These are phyloP conservation scores for Saccharum officinarum DNA, from an alignment of 176 grass and related monocot species.

Conservation along the genomic window DNA sequence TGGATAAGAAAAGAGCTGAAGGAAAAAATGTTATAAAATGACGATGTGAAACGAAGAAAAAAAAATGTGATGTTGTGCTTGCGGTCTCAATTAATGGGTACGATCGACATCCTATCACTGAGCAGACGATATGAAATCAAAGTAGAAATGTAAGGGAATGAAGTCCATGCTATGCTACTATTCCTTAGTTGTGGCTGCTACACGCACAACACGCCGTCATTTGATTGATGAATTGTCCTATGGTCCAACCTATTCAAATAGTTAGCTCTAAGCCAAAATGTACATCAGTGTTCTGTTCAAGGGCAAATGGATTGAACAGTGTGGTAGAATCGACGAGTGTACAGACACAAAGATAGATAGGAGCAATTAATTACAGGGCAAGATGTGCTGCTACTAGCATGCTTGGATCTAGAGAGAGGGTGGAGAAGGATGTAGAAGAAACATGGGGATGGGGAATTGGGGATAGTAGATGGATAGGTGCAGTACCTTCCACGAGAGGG, in stretches of 20 bases:
- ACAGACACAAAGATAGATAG: neutral
- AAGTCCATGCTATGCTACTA: neutral
- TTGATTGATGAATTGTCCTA: neutral
- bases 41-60: neutral
- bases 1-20: neutral
- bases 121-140: neutral
- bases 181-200: neutral
- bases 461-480: neutral
- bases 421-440: neutral
- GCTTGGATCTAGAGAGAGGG: constrained; percentile 4
- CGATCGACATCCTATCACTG: neutral
- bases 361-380: neutral
- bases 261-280: neutral
- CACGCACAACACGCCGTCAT: neutral
- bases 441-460: neutral
- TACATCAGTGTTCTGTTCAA: neutral
- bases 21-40: neutral
- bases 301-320: neutral
- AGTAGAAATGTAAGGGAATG: neutral
- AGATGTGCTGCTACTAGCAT: neutral
- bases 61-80: neutral
- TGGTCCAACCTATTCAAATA: neutral
- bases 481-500: constrained; percentile 70
- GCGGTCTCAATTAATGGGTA: neutral
- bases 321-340: neutral